Percentiles rank a stretch among this genome's conserved stretches.
Evolutionary conservation across 2,329 filamentous ascomycete species (phyloP).

Genomic region (Tolypocladium amazonense): DNA sequence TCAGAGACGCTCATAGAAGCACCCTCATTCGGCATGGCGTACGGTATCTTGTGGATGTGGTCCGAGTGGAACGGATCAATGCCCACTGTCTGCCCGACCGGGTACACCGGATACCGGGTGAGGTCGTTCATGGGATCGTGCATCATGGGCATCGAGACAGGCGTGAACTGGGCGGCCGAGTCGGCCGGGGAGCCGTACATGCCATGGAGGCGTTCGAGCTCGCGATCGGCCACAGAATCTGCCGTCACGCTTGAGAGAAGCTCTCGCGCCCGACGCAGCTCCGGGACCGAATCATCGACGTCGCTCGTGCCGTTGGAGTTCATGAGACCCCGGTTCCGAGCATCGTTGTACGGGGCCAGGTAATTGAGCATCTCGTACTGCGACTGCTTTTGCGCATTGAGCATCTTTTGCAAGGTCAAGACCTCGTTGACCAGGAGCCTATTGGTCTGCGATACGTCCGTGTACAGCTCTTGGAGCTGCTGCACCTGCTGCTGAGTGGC

Average conservation of each 20-base stretch:
- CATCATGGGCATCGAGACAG: slow-evolving; percentile 33
- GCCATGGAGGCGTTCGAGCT: slow-evolving; percentile 44
- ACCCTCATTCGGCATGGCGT: slow-evolving; percentile 55
- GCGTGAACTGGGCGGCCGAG: slow-evolving; percentile 33
- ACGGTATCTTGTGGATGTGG: slow-evolving; percentile 90
- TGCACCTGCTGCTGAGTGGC: slow-evolving; percentile 91
- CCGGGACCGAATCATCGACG: slow-evolving; percentile 38
- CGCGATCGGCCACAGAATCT: slow-evolving; percentile 41
- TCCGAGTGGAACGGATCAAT: slow-evolving; percentile 94
- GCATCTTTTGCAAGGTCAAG: slow-evolving; percentile 47
- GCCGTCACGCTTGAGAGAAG: slow-evolving; percentile 41
- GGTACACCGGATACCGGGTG: slow-evolving; percentile 65
- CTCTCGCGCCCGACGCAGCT: slow-evolving; percentile 46
- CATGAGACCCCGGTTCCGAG: slow-evolving; percentile 25
- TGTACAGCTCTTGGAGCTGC: slow-evolving; percentile 72
- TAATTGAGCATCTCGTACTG: slow-evolving; percentile 47
- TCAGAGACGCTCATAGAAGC: slow-evolving; percentile 25
- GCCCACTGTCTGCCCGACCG: slow-evolving; percentile 79
- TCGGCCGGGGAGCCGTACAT: slow-evolving; percentile 44
- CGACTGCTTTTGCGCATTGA: slow-evolving; percentile 47
- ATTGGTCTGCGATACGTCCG: slow-evolving; percentile 60
- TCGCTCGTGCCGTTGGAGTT: slow-evolving; percentile 27
- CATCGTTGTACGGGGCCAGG: slow-evolving; percentile 37
- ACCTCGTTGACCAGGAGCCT: slow-evolving; percentile 53
- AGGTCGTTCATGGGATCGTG: slow-evolving; percentile 46